Conservation (phyloP, 23 red algal genomes). For the Pyropia yezoensis region DNA sequence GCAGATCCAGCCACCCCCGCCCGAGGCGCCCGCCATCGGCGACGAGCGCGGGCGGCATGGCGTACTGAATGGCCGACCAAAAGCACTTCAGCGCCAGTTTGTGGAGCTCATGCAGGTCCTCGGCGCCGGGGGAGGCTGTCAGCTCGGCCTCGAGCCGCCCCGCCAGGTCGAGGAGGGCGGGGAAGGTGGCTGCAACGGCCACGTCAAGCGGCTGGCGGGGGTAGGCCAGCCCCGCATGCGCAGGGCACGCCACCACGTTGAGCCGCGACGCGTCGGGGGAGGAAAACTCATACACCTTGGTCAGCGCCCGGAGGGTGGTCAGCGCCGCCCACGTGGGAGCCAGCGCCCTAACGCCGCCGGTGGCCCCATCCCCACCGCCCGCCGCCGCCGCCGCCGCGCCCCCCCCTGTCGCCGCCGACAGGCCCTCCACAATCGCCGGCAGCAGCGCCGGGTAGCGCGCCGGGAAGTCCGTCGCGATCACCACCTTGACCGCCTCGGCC, state of each 20-base stretch:
- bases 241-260: slow-evolving; percentile 15
- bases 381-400: not conserved
- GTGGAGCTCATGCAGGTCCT: slow-evolving; percentile 19
- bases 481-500: slow-evolving; percentile 42
- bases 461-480: slow-evolving; percentile 48
- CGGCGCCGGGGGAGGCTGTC: slow-evolving; percentile 10
- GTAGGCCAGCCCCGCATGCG: slow-evolving; percentile 15
- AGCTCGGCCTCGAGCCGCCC: slow-evolving; percentile 27
- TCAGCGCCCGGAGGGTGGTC: slow-evolving; percentile 31
- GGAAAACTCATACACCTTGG: slow-evolving; percentile 54
- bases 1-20: slow-evolving; percentile 17
- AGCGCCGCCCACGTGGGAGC: slow-evolving; percentile 31
- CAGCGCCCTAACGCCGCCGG: not conserved
- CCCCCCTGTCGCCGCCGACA: slow-evolving; percentile 6
- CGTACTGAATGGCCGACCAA: slow-evolving; percentile 54
- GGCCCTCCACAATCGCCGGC: slow-evolving; percentile 12
- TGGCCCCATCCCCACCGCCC: too few relatives aligned
- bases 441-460: slow-evolving; percentile 36
- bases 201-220: slow-evolving; percentile 46
- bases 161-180: slow-evolving; percentile 29
- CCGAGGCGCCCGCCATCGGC: slow-evolving; percentile 1
- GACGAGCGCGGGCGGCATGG: slow-evolving; percentile 22
- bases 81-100: slow-evolving; percentile 45
- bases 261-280: slow-evolving; percentile 21
- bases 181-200: slow-evolving; percentile 38